Percentiles rank a stretch among this genome's conserved stretches.
phyloP scores from a whole-genome alignment of 2,329 filamentous ascomycete species.

The Proliferodiscus dingleyae region DNA sequence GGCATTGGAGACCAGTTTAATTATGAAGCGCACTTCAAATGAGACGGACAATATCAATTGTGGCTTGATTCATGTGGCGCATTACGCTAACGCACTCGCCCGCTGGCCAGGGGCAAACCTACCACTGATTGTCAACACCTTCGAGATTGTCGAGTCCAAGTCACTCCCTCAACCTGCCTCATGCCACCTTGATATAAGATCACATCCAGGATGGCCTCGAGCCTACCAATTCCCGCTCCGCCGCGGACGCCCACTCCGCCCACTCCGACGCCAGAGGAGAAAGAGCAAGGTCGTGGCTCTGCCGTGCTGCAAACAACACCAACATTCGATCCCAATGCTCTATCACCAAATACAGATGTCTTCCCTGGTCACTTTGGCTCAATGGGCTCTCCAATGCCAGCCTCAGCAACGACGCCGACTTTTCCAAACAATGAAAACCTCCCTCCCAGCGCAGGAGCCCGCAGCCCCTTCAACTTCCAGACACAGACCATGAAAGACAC shows the following conservation, averaged over 20 bases:
- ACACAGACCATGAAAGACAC: conserved; percentile 71
- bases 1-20: not conserved
- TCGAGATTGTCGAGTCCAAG: too few relatives aligned
- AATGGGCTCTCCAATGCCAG: conserved; percentile 30
- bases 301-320: conserved; percentile 27
- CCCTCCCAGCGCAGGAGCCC: conserved; percentile 29
- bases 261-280: conserved; percentile 40
- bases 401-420: conserved; percentile 19
- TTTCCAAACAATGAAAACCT: conserved; percentile 17
- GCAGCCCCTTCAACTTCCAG: conserved; percentile 91
- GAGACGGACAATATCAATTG: not conserved
- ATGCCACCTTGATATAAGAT: conserved; percentile 8
- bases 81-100: conserved; percentile 15
- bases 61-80: conserved; percentile 17
- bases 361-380: conserved; percentile 31
- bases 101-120: not conserved
- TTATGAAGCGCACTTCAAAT: too few relatives aligned
- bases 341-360: conserved; percentile 41
- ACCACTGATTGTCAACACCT: too few relatives aligned
- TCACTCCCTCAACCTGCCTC: conserved; percentile 1
- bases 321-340: conserved; percentile 38
- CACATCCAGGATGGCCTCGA: conserved; percentile 48
- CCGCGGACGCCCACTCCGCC: conserved; percentile 63
- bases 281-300: conserved; percentile 10
- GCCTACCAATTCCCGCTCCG: conserved; percentile 52